Conservation (phyloP, 75 land plant species). For the Cupressus sempervirens region DNA sequence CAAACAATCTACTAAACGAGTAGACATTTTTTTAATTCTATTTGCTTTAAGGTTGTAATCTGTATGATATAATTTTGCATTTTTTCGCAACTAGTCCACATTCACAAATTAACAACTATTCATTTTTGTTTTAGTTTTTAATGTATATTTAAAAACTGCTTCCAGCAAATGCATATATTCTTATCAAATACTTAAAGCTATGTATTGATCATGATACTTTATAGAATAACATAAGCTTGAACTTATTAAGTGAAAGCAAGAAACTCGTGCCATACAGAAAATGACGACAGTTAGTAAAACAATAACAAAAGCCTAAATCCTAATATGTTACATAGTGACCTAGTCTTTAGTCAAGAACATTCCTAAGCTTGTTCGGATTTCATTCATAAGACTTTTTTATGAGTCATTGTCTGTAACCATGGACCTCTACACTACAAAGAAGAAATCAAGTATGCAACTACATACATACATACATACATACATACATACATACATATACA, state of each 20-base stretch:
- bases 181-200: not conserved
- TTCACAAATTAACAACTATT: not conserved
- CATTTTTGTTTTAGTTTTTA: not conserved
- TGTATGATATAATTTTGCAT: not conserved
- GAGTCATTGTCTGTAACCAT: conserved; percentile 77
- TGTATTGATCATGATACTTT: not conserved
- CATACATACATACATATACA: too few species aligned
- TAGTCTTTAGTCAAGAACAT: conserved; percentile 53
- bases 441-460: not conserved
- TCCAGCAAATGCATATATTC: not conserved
- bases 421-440: conserved; percentile 27
- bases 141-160: not conserved
- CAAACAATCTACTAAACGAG: not conserved
- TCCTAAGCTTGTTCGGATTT: conserved; percentile 66
- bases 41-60: not conserved
- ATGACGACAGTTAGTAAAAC: not conserved
- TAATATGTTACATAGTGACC: conserved; percentile 16
- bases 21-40: not conserved
- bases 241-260: not conserved
- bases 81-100: not conserved
- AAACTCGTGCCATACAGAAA: not conserved
- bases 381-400: conserved; percentile 51
- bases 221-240: not conserved
- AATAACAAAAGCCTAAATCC: conserved; percentile 4
- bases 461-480: too few species aligned